Evolutionary conservation across 176 grass and related monocot genomes (phyloP), one percentile per base, ranked within the genome.

Genomic region (Olyra latifolia): DNA sequence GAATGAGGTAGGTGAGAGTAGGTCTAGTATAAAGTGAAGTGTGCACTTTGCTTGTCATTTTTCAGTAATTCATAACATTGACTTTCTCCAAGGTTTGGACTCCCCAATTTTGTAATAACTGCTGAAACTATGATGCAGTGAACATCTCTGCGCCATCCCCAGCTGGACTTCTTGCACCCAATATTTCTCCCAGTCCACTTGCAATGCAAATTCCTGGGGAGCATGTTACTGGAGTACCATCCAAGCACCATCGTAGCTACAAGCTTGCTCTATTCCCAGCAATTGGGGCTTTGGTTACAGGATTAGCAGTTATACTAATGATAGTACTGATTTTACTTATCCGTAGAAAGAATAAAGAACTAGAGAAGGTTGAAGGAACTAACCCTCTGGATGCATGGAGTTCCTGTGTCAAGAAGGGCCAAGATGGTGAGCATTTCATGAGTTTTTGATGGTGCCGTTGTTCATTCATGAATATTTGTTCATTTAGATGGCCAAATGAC

Each of bases 261-360:
- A 91, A 86, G 71, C 69, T 85, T 77, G 74, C 78, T 30, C 72
- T 94, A 30, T 81, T 89, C 82, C 71, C 89, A 66, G 52, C 59
- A 67, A 87, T 94, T 71, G 95, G 95, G 69, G 85, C 89, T 32
- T 83, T 91, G 60, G 81, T 98, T 83, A 92, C 83, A 82, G 89
- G 89, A 77, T 59, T 93, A 35, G 83, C 92, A 14, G 23, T 92
- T 87, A 66, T 92, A 73, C 72, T 98, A 50, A 58, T 98, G 67
- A 44, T 98, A 63, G 83, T 94, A 68, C 42, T 98, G 76, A 82
- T 94, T 80, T 69, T 98, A 67, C 90, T 94, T 10, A 98, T 98
- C 62, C 83, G 80, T 76, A 90, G 68, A 82, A 98, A 98, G 86
- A 89, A 53, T 80, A 92, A 77, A 87, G 87, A 94, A 86, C 79